Conservation (phyloP, 768 basidiomycete species). For the Termitomyces sp. region DNA sequence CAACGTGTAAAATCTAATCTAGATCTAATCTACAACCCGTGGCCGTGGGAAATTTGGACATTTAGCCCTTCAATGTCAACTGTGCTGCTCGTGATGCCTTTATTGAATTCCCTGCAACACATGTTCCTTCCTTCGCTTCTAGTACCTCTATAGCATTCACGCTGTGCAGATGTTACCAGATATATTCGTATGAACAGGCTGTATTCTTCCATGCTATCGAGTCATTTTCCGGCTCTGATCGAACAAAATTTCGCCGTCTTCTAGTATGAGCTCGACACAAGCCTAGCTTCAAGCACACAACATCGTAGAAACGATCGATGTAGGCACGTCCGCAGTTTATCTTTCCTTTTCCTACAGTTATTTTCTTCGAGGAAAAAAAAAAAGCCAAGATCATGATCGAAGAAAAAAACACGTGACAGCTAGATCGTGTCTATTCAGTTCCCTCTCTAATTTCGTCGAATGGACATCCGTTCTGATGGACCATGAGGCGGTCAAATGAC, state of each 20-base stretch:
- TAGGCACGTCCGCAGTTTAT: not conserved
- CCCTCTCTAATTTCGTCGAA: no score
- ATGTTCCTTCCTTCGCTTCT: not conserved
- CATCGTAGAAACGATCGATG: not conserved
- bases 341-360: not conserved
- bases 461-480: not conserved
- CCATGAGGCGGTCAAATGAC: not conserved
- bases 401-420: not conserved
- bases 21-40: not conserved
- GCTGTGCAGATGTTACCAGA: not conserved
- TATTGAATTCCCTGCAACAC: no score
- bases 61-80: not conserved
- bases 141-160: not conserved
- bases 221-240: not conserved
- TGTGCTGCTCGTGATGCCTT: no score
- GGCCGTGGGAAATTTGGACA: not conserved
- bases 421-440: not conserved
- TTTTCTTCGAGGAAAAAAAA: not conserved
- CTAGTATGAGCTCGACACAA: not conserved
- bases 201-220: not conserved
- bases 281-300: no score
- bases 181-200: not conserved
- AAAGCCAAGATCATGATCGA: not conserved
- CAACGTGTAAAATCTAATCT: not conserved
- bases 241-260: not conserved